These are phyloP conservation scores for Fusarium haematococcum DNA, from an alignment of 2,329 filamentous ascomycete species.

Conservation along the genomic window DNA sequence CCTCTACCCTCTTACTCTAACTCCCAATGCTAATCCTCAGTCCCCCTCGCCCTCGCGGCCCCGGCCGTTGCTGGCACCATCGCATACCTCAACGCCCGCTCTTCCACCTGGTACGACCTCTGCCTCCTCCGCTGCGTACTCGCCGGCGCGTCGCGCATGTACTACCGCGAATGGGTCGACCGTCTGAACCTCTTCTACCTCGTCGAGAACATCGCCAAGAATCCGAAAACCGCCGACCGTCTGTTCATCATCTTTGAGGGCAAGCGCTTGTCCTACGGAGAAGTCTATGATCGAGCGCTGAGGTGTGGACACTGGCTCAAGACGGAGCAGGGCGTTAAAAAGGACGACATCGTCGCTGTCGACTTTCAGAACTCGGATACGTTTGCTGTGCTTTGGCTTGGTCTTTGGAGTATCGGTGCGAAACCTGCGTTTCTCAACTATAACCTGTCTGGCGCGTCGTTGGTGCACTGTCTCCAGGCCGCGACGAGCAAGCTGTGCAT, in stretches of 20 bases:
- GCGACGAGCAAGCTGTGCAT: constrained; percentile 76
- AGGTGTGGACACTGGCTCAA: constrained; percentile 83
- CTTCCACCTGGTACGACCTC: constrained; percentile 74
- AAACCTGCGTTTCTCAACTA: constrained; percentile 91
- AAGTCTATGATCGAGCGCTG: constrained; percentile 77
- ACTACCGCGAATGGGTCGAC: constrained; percentile 65
- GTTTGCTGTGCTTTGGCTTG: constrained; percentile 81
- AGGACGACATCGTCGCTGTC: constrained; percentile 82
- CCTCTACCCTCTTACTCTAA: background rate
- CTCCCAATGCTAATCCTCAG: constrained; percentile 45
- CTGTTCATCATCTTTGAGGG: constrained; percentile 77
- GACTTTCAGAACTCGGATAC: constrained; percentile 85
- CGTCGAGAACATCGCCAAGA: constrained; percentile 74
- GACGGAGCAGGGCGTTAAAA: constrained; percentile 70
- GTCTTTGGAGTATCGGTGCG: constrained; percentile 85
- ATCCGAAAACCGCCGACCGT: constrained; percentile 62
- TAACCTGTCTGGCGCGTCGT: constrained; percentile 77
- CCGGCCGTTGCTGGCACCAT: constrained; percentile 74
- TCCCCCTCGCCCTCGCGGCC: constrained; percentile 65
- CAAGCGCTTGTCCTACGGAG: constrained; percentile 76
- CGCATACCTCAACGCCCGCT: constrained; percentile 84
- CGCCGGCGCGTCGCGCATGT: constrained; percentile 57
- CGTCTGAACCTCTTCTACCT: constrained; percentile 79
- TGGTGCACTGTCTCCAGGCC: constrained; percentile 79
- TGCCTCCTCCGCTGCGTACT: constrained; percentile 67